These are phyloP conservation scores for Sporobolomyces roseus DNA, from an alignment of 768 basidiomycete species.

Conservation along the genomic window DNA sequence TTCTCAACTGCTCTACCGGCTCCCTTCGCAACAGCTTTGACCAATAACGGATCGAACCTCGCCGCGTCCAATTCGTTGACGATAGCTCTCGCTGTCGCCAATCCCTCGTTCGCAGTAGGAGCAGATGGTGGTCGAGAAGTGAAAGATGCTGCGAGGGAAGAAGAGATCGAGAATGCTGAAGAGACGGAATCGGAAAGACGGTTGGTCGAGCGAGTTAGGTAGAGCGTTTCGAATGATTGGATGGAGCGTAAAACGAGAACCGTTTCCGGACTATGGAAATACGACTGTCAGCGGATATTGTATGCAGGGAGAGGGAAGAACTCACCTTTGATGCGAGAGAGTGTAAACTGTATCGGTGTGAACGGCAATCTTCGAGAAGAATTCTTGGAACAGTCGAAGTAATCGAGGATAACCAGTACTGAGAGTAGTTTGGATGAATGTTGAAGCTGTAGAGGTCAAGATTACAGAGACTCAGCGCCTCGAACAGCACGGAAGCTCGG, in stretches of 20 bases:
- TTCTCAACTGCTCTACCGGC: constrained; percentile 66
- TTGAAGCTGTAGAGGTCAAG: constrained; percentile 59
- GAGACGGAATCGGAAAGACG: constrained; percentile 78
- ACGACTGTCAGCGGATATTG: not conserved
- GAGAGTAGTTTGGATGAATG: constrained; percentile 85
- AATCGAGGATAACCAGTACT: constrained; percentile 80
- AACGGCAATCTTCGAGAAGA: constrained; percentile 90
- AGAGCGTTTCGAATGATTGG: constrained; percentile 77
- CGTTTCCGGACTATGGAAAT: constrained; percentile 71
- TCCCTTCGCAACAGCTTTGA: constrained; percentile 72
- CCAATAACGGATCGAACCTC: constrained; percentile 83
- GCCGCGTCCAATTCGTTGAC: constrained; percentile 91
- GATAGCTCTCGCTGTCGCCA: constrained; percentile 68
- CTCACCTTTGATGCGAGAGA: constrained; percentile 74
- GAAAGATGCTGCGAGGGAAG: constrained; percentile 55
- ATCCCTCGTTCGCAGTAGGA: constrained; percentile 61
- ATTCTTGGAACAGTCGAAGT: constrained; percentile 87
- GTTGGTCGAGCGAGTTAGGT: constrained; percentile 75
- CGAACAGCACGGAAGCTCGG: too few species aligned
- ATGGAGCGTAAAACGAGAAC: constrained; percentile 78
- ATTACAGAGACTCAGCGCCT: too few species aligned
- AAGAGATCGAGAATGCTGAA: constrained; percentile 61
- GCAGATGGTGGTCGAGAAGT: constrained; percentile 55
- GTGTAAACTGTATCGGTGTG: constrained; percentile 93
- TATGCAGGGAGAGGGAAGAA: not conserved